Conservation (phyloP, 805 yeast species). For the Schizosaccharomyces lindneri region DNA sequence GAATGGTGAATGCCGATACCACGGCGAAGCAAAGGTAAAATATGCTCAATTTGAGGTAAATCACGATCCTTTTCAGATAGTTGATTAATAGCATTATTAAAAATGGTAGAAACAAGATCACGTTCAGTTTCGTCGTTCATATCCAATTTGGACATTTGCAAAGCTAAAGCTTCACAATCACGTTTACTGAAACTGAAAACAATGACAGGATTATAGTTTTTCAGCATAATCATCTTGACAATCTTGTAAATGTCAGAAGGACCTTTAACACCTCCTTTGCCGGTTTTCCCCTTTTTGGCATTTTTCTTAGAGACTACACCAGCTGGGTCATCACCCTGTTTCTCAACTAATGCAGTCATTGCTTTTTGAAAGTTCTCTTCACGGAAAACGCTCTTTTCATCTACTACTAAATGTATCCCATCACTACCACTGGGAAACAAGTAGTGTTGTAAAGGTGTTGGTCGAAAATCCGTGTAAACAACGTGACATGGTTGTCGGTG, state of each 20-base stretch:
- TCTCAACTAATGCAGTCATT: conserved; percentile 74
- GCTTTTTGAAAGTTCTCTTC: conserved; percentile 97
- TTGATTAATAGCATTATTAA: conserved; percentile 66
- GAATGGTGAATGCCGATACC: conserved; percentile 98
- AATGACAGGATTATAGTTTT: conserved; percentile 90
- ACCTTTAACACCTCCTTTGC: conserved; percentile 45
- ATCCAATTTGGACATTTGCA: conserved; percentile 86
- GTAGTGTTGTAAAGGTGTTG: conserved; percentile 94
- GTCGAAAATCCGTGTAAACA: conserved; percentile 95
- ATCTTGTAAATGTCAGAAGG: conserved; percentile 55
- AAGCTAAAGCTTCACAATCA: conserved; percentile 83
- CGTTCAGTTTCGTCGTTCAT: conserved; percentile 87
- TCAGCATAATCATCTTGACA: conserved; percentile 93
- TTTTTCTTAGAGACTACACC: conserved; percentile 22
- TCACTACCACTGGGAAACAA: conserved; percentile 96
- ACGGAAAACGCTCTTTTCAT: conserved; percentile 83
- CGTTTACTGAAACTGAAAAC: conserved; percentile 94
- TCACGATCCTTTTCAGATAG: conserved; percentile 79
- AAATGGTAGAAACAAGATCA: conserved; percentile 69
- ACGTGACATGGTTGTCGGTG: conserved; percentile 95
- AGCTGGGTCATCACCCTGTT: conserved; percentile 61
- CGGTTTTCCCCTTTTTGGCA: conserved; percentile 58
- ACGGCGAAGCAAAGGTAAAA: conserved; percentile 65
- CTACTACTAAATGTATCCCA: conserved; percentile 92
- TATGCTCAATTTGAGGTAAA: conserved; percentile 80